Conservation (phyloP, 2,329 filamentous ascomycete genomes). For the Colletotrichum cereale region DNA sequence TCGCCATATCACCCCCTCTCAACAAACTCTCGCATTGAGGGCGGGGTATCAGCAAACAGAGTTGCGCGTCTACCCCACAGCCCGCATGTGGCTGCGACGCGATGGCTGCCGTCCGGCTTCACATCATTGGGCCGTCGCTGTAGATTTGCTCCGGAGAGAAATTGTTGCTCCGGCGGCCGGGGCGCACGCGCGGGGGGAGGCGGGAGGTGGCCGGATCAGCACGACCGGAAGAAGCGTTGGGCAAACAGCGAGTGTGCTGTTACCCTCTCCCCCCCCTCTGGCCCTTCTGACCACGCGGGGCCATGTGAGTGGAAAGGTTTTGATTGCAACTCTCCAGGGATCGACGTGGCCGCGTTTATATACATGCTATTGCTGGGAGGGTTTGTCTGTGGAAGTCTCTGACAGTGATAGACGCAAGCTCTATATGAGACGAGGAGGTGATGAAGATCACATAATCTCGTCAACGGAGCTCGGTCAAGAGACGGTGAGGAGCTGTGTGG, state of each 20-base stretch:
- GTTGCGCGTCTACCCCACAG: background rate
- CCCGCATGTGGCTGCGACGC: background rate
- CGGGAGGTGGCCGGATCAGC: background rate
- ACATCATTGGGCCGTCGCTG: background rate
- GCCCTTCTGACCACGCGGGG: background rate
- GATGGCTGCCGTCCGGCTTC: background rate
- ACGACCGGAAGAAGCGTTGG: background rate
- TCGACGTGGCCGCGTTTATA: background rate
- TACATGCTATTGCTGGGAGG: background rate
- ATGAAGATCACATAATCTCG: constrained; percentile 19
- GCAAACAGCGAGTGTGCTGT: background rate
- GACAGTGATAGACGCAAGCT: background rate
- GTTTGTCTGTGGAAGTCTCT: background rate
- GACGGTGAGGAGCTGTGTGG: background rate
- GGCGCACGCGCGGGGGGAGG: too few relatives aligned
- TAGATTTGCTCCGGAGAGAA: constrained; percentile 7
- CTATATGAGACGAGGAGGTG: constrained; percentile 8
- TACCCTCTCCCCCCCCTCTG: background rate
- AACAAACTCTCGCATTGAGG: background rate
- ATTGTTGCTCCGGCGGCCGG: background rate
- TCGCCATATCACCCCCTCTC: background rate
- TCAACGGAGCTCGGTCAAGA: background rate
- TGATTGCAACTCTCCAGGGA: constrained; percentile 1
- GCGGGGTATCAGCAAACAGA: background rate
- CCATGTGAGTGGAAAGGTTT: background rate